phyloP scores from a whole-genome alignment of 495 filamentous ascomycete genomes.

The Talaromyces nanjingensis region DNA sequence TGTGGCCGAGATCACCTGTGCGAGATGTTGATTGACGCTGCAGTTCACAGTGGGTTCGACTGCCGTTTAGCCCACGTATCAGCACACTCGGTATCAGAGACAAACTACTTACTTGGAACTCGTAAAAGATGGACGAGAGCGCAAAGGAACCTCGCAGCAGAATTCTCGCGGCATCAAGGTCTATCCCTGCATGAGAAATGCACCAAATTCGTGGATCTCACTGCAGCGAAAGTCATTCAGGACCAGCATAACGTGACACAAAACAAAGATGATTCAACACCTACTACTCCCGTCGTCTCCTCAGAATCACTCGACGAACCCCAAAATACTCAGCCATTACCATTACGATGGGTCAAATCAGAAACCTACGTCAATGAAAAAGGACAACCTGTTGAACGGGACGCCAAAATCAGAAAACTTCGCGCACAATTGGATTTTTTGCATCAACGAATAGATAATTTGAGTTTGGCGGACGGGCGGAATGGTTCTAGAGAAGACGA shows the following conservation, averaged over 20 bases:
- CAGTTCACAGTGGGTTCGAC: conserved; percentile 32
- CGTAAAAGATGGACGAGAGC: conserved; percentile 22
- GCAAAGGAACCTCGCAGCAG: conserved; percentile 12
- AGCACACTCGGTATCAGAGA: background rate
- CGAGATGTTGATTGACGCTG: conserved; percentile 27
- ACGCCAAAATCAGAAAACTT: background rate
- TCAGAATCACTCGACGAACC: background rate
- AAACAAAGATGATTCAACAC: background rate
- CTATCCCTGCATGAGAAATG: conserved; percentile 30
- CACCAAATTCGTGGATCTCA: conserved; percentile 23
- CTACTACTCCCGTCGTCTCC: background rate
- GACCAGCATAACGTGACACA: background rate
- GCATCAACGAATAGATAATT: conserved; percentile 1
- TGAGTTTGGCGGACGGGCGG: background rate
- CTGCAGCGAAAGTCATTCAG: conserved; percentile 14
- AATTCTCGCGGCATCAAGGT: conserved; percentile 11
- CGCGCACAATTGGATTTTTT: background rate
- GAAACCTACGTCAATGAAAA: background rate
- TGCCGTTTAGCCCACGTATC: conserved; percentile 17
- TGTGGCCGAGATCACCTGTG: conserved; percentile 26
- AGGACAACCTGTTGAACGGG: background rate
- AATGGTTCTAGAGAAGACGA: background rate
- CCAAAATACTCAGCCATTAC: background rate
- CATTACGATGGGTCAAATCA: background rate
- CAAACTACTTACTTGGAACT: conserved; percentile 1